These are phyloP conservation scores for Lentinus brumalis DNA, from an alignment of 768 basidiomycete genomes.

Conservation along the genomic window DNA sequence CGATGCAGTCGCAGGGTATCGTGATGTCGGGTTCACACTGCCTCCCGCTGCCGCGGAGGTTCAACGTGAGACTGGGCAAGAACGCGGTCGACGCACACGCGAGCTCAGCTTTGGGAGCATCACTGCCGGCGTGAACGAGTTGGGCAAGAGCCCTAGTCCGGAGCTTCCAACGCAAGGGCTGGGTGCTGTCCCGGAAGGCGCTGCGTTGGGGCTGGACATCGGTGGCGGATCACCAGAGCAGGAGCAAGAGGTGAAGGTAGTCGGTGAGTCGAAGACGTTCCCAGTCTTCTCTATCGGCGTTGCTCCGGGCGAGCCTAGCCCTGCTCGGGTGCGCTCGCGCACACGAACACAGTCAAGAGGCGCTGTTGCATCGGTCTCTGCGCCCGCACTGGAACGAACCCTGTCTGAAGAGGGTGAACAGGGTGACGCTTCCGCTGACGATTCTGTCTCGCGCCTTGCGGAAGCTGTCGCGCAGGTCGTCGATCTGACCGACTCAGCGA, in stretches of 20 bases:
- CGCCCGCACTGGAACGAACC: background rate
- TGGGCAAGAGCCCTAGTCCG: slow-evolving; percentile 20
- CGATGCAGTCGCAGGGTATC: slow-evolving; percentile 39
- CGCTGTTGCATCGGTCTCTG: slow-evolving; percentile 13
- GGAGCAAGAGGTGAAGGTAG: slow-evolving; percentile 7
- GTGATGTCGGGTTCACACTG: slow-evolving; percentile 28
- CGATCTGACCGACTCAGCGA: slow-evolving; percentile 35
- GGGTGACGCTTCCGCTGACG: slow-evolving; percentile 1
- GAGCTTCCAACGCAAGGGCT: slow-evolving; percentile 4
- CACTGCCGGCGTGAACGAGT: slow-evolving; percentile 27
- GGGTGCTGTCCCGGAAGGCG: slow-evolving; percentile 4
- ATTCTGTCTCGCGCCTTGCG: slow-evolving; percentile 1
- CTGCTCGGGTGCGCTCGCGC: slow-evolving; percentile 32
- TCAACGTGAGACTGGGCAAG: background rate
- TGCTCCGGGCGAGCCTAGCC: slow-evolving; percentile 37
- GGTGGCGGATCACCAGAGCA: background rate
- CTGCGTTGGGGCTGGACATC: slow-evolving; percentile 14
- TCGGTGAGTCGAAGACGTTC: slow-evolving; percentile 35
- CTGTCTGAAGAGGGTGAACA: slow-evolving; percentile 3
- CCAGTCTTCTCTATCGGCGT: slow-evolving; percentile 49
- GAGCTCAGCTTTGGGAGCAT: slow-evolving; percentile 59
- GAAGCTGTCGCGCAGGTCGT: slow-evolving; percentile 28
- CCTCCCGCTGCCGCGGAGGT: slow-evolving; percentile 18
- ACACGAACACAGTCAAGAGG: slow-evolving; percentile 30
- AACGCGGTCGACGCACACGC: slow-evolving; percentile 24